phyloP scores from a whole-genome alignment of 495 filamentous ascomycete species.

The Neurospora sp. region DNA sequence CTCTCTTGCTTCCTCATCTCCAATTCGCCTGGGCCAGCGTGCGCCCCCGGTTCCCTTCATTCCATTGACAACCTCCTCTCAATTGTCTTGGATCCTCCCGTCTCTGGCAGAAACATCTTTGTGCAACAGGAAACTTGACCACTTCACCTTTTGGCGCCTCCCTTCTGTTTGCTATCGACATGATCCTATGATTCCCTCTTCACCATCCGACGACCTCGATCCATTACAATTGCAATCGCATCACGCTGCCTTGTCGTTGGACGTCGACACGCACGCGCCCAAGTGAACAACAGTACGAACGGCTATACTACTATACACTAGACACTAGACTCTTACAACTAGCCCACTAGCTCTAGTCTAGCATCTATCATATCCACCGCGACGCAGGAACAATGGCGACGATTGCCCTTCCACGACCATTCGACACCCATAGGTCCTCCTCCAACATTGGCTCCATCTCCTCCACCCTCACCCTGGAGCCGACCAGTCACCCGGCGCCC shows the following conservation, averaged over 20 bases:
- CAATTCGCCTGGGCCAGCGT: background rate
- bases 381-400: conserved; percentile 34
- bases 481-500: conserved; percentile 39
- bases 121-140: background rate
- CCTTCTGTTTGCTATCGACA: background rate
- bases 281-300: background rate
- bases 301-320: background rate
- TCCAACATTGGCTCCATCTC: conserved; percentile 38
- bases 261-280: background rate
- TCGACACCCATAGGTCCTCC: conserved; percentile 36
- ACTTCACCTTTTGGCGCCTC: background rate
- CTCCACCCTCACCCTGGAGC: conserved; percentile 40
- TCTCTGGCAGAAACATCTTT: background rate
- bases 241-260: background rate
- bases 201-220: background rate
- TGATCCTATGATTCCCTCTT: background rate
- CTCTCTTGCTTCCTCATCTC: background rate
- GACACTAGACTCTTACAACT: background rate
- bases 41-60: background rate
- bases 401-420: conserved; percentile 42
- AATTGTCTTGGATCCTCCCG: background rate
- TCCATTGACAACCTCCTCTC: background rate
- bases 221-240: background rate
- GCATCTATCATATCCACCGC: background rate
- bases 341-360: background rate